Evolutionary conservation across 2,329 filamentous ascomycete species (phyloP).

Genomic region (Coleophoma cylindrospora): DNA sequence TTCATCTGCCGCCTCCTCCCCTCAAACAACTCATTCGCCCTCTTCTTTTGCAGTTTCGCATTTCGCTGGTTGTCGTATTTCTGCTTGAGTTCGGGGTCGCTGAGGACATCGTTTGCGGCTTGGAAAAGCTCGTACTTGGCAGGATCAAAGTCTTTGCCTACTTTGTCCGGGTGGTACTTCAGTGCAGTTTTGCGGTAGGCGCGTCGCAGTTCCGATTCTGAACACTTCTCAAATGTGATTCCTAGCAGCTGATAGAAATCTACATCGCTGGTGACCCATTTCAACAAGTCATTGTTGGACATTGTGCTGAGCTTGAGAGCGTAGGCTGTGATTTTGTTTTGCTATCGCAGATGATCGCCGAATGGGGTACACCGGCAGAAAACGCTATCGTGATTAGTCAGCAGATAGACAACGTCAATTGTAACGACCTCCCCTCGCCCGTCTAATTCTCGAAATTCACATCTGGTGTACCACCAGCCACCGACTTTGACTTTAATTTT

Average conservation of each 20-base stretch:
- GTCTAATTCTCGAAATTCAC: background rate
- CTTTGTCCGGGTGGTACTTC: conserved; percentile 94
- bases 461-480: too few species aligned
- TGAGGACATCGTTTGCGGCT: conserved; percentile 80
- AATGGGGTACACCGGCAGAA: background rate
- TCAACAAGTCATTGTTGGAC: conserved; percentile 24
- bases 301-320: conserved; percentile 11
- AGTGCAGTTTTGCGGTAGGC: conserved; percentile 82
- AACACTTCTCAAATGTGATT: conserved; percentile 18
- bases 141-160: conserved; percentile 67
- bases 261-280: conserved; percentile 25
- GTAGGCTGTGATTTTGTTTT: too few species aligned
- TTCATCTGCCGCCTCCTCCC: conserved; percentile 70
- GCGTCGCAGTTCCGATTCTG: conserved; percentile 23
- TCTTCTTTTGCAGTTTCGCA: conserved; percentile 63
- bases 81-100: conserved; percentile 62
- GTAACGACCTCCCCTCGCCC: background rate
- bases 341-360: background rate
- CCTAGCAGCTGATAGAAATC: conserved; percentile 28
- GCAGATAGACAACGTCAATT: background rate
- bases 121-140: conserved; percentile 82
- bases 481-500: too few species aligned
- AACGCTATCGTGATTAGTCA: background rate
- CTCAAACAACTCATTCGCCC: conserved; percentile 69
- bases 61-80: conserved; percentile 75